A percentile compares a stretch with the other conserved stretches of the same genome.
phyloP scores from a whole-genome alignment of 129 eudicot genomes.

The Rutidosis leptorrhynchoides region DNA sequence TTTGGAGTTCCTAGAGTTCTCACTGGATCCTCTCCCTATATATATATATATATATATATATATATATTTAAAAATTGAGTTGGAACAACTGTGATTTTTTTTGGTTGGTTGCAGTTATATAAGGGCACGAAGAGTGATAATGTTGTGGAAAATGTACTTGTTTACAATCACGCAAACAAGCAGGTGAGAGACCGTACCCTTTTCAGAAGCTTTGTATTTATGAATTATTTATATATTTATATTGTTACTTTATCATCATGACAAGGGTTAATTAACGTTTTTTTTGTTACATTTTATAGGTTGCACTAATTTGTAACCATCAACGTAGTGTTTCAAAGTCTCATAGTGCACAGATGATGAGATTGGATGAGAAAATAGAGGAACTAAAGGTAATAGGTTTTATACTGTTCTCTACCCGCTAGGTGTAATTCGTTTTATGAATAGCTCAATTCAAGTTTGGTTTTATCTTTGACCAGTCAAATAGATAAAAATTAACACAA shows the following conservation, averaged over 20 bases:
- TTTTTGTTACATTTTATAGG: slow-evolving; percentile 46
- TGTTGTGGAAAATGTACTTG: slow-evolving; percentile 63
- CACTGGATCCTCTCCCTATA: too few species aligned
- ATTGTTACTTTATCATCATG: neutral
- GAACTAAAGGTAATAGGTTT: slow-evolving; percentile 60
- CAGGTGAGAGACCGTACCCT: slow-evolving; percentile 47
- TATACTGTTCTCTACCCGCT: neutral
- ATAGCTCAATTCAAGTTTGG: neutral
- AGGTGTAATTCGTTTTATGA: neutral
- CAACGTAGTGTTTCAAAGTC: slow-evolving; percentile 93
- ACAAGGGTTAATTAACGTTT: slow-evolving; percentile 7
- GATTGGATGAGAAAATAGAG: slow-evolving; percentile 67
- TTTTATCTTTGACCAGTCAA: neutral
- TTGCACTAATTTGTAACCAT: slow-evolving; percentile 96
- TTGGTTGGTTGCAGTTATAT: slow-evolving; percentile 49
- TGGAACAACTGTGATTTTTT: slow-evolving; percentile 1
- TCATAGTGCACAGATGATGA: slow-evolving; percentile 71
- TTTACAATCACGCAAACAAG: slow-evolving; percentile 85
- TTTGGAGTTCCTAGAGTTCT: too few species aligned
- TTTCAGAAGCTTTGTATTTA: slow-evolving; percentile 7
- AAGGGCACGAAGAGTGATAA: slow-evolving; percentile 59
- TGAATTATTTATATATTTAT: neutral
- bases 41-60: too few species aligned
- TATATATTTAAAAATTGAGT: neutral
- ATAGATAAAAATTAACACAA: neutral